Percentiles rank a stretch among this genome's conserved stretches.
phyloP scores from a whole-genome alignment of 805 yeast genomes.

The Wickerhamia fluorescens region DNA sequence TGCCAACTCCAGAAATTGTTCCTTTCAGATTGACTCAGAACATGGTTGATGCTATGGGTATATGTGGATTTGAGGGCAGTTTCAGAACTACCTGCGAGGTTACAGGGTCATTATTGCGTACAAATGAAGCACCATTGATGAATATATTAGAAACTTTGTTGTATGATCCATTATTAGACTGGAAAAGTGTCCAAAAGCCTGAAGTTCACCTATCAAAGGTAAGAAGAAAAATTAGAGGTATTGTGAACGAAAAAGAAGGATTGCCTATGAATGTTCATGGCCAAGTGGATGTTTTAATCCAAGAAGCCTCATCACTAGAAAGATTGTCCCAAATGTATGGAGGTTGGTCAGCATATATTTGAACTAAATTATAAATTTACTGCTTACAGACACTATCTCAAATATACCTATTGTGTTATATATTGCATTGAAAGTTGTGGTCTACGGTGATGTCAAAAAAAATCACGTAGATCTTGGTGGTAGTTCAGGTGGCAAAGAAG shows the following conservation, averaged over 20 bases:
- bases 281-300: slow-evolving; percentile 83
- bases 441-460: no score
- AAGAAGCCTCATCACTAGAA: slow-evolving; percentile 67
- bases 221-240: slow-evolving; percentile 76
- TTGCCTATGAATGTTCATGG: slow-evolving; percentile 86
- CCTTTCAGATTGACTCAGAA: slow-evolving; percentile 91
- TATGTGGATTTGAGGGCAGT: slow-evolving; percentile 83
- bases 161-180: slow-evolving; percentile 86
- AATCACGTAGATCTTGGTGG: no score
- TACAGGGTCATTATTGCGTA: slow-evolving; percentile 63
- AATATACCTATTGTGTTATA: no score
- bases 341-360: slow-evolving; percentile 67
- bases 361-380: slow-evolving; percentile 2
- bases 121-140: slow-evolving; percentile 77
- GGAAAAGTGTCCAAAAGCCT: slow-evolving; percentile 50
- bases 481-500: no score
- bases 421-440: no score
- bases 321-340: slow-evolving; percentile 80
- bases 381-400: no score
- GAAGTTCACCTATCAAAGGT: slow-evolving; percentile 66
- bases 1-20: slow-evolving; percentile 82
- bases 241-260: slow-evolving; percentile 70
- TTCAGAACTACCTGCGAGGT: slow-evolving; percentile 84
- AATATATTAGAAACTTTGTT: slow-evolving; percentile 87
- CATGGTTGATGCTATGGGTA: slow-evolving; percentile 83